These are phyloP conservation scores for Litsea cubeba DNA, from an alignment of 164 flowering plant species.

Conservation along the genomic window DNA sequence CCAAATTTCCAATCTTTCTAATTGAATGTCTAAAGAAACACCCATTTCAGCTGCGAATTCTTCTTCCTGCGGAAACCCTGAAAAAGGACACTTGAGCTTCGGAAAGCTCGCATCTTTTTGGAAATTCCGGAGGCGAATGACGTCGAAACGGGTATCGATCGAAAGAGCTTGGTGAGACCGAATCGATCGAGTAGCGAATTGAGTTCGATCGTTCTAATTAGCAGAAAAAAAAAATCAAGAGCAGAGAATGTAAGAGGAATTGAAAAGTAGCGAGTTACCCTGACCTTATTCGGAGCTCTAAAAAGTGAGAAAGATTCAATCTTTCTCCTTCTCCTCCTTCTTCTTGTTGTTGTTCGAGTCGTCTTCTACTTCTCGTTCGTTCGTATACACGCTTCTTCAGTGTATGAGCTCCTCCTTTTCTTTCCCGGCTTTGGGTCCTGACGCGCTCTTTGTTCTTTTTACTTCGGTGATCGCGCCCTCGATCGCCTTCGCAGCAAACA, in stretches of 20 bases:
- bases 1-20: constrained; percentile 14
- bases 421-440: background rate
- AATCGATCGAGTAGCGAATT: constrained; percentile 13
- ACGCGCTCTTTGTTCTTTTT: background rate
- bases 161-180: background rate
- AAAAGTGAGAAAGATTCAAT: background rate
- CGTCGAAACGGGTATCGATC: background rate
- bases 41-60: background rate
- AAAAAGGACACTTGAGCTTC: background rate
- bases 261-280: background rate
- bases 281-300: constrained; percentile 9
- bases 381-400: too few relatives aligned
- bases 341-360: background rate
- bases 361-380: background rate
- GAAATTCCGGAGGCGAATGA: background rate
- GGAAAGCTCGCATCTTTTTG: constrained; percentile 8
- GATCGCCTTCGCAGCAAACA: constrained; percentile 24
- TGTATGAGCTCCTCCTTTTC: background rate
- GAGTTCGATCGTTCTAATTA: constrained; percentile 5
- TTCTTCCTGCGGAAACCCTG: constrained; percentile 9
- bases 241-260: background rate
- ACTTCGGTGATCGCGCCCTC: constrained; percentile 17
- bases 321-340: constrained; percentile 7
- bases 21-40: constrained; percentile 36
- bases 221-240: background rate